phyloP scores from a whole-genome alignment of 805 yeast species.

The Lipomyces anomalus region DNA sequence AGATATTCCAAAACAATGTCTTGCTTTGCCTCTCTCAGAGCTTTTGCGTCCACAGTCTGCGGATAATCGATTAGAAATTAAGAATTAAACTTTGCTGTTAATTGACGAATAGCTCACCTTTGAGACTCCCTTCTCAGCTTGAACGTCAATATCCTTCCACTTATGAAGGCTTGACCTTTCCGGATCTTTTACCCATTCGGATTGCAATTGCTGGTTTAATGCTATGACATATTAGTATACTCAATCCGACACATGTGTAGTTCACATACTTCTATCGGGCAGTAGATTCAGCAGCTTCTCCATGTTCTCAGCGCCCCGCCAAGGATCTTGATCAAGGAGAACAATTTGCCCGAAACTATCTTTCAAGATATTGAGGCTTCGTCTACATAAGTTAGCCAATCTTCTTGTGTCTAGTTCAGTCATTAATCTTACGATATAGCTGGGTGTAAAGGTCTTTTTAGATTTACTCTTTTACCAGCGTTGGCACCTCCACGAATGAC shows the following conservation, averaged over 20 bases:
- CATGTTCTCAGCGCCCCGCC: slow-evolving; percentile 55
- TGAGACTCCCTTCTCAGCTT: slow-evolving; percentile 39
- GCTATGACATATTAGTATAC: not conserved
- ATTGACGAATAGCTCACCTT: slow-evolving; percentile 22
- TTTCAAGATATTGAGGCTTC: slow-evolving; percentile 66
- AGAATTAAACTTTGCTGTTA: slow-evolving; percentile 29
- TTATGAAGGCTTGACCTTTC: slow-evolving; percentile 53
- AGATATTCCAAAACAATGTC: slow-evolving; percentile 72
- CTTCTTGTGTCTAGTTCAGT: no score
- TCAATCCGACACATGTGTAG: not conserved
- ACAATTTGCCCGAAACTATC: slow-evolving; percentile 59
- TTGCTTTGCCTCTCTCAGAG: slow-evolving; percentile 64
- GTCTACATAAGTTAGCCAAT: slow-evolving; percentile 38
- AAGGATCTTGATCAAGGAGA: slow-evolving; percentile 80
- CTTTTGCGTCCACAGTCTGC: slow-evolving; percentile 40
- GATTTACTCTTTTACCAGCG: slow-evolving; percentile 41
- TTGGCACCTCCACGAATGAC: slow-evolving; percentile 49
- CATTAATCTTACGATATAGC: slow-evolving; percentile 41
- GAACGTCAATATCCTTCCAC: slow-evolving; percentile 64
- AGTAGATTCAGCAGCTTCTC: slow-evolving; percentile 54
- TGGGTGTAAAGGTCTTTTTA: slow-evolving; percentile 85
- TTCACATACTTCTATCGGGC: slow-evolving; percentile 49
- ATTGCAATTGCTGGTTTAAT: slow-evolving; percentile 41
- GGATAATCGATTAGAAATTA: not conserved
- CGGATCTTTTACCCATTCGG: slow-evolving; percentile 54